Conservation (phyloP, 306 rosid species). For the Begonia fuchsioides region DNA sequence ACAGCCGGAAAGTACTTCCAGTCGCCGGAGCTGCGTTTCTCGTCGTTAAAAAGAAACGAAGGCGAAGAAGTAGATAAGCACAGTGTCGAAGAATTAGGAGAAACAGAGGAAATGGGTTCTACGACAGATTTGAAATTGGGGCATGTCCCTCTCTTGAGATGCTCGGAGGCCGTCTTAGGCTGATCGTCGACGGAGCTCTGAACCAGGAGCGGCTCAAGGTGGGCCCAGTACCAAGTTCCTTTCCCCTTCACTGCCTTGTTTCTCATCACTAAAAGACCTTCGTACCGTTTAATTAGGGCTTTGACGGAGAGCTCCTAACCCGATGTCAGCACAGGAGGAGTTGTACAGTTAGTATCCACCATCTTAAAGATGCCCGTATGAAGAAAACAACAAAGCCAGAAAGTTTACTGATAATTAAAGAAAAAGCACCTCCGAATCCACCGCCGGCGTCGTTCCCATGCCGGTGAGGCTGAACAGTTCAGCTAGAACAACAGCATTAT, state of each 20-base stretch:
- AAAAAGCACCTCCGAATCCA: no score
- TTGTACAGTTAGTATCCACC: slow-evolving; percentile 38
- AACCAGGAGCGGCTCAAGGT: slow-evolving; percentile 61
- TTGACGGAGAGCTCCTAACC: slow-evolving; percentile 49
- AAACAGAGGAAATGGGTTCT: slow-evolving; percentile 47
- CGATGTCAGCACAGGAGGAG: slow-evolving; percentile 4
- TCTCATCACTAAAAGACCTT: slow-evolving; percentile 63
- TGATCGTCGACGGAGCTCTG: slow-evolving; percentile 48
- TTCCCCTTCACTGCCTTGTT: slow-evolving; percentile 78
- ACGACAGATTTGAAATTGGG: slow-evolving; percentile 55
- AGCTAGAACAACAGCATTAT: neutral
- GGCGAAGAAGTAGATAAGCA: slow-evolving; percentile 10
- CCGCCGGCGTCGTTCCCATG: slow-evolving; percentile 2
- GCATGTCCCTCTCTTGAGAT: slow-evolving; percentile 81
- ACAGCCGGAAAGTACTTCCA: slow-evolving; percentile 19
- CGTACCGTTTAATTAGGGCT: slow-evolving; percentile 58
- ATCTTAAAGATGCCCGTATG: slow-evolving; percentile 17
- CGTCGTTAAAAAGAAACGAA: slow-evolving; percentile 20
- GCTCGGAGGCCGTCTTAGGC: slow-evolving; percentile 83
- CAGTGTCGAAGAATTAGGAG: slow-evolving; percentile 15
- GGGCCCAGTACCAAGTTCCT: slow-evolving; percentile 96
- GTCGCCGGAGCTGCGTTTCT: slow-evolving; percentile 44
- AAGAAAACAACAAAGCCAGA: neutral
- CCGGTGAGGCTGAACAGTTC: neutral
- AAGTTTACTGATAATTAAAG: no score